phyloP scores from a whole-genome alignment of 345 rosid genomes.

The Diplotaxis tenuifolia region DNA sequence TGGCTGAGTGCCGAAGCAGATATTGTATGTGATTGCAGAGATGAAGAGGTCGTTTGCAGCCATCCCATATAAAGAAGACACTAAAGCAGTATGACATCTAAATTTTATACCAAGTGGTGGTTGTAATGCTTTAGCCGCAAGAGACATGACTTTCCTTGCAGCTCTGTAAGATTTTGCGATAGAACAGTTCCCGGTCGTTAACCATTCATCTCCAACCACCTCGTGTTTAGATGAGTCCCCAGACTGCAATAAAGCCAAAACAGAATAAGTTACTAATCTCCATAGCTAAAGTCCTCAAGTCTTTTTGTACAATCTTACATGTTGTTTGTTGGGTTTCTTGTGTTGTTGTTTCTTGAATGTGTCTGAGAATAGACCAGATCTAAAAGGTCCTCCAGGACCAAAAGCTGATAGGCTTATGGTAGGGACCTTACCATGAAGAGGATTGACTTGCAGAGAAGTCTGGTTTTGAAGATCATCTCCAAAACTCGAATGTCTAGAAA shows the following conservation, averaged over 20 bases:
- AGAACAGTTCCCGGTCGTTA: too few species aligned
- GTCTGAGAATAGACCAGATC: slow-evolving; percentile 63
- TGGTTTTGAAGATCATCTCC: slow-evolving; percentile 17
- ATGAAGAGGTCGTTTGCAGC: too few species aligned
- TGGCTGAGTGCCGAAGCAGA: too few species aligned
- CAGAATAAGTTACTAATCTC: background rate
- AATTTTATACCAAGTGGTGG: too few species aligned
- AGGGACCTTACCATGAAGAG: slow-evolving; percentile 61
- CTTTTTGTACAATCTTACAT: slow-evolving; percentile 44
- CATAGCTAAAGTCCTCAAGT: background rate
- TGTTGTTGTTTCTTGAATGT: slow-evolving; percentile 59
- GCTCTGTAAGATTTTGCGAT: too few species aligned
- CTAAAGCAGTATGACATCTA: too few species aligned
- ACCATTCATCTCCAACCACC: too few species aligned
- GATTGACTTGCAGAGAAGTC: slow-evolving; percentile 55
- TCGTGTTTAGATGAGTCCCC: slow-evolving; percentile 59
- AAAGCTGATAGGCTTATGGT: slow-evolving; percentile 75
- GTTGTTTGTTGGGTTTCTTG: slow-evolving; percentile 55
- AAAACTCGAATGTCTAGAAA: slow-evolving; percentile 42
- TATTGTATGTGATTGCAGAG: too few species aligned
- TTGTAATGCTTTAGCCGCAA: too few species aligned
- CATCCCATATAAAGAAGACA: too few species aligned
- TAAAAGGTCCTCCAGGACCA: slow-evolving; percentile 71
- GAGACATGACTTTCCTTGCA: slow-evolving; percentile 2
- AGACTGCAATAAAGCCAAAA: slow-evolving; percentile 38